These are phyloP conservation scores for Curvularia eragrostidis DNA, from an alignment of 2,329 filamentous ascomycete species.

Conservation along the genomic window DNA sequence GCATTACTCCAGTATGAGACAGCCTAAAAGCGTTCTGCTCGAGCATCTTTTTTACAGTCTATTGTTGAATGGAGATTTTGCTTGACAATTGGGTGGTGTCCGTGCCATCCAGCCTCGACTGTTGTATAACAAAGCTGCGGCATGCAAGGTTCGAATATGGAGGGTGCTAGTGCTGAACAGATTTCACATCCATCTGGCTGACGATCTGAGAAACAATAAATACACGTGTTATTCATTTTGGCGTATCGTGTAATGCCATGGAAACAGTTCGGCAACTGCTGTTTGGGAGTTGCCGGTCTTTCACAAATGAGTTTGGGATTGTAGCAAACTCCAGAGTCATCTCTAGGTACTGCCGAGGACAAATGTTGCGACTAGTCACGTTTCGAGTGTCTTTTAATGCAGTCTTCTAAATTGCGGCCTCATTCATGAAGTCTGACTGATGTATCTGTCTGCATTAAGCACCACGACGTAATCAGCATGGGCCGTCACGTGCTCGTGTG, in stretches of 20 bases:
- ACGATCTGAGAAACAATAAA: background rate
- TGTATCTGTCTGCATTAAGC: background rate
- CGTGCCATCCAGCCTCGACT: background rate
- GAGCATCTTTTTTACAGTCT: slow-evolving; percentile 1
- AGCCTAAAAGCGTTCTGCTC: slow-evolving; percentile 2
- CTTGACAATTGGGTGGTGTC: background rate
- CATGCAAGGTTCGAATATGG: background rate
- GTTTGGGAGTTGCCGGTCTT: background rate
- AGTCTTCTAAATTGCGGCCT: background rate
- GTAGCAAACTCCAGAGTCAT: background rate
- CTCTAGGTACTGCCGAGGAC: background rate
- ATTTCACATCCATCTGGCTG: background rate
- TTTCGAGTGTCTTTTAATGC: background rate
- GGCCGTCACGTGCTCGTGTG: background rate
- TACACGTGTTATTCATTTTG: background rate
- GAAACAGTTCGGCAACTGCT: background rate
- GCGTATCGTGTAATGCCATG: background rate
- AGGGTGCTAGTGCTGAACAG: background rate
- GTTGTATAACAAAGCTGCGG: too few relatives aligned
- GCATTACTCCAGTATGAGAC: slow-evolving; percentile 2
- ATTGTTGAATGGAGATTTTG: background rate
- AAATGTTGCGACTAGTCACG: background rate
- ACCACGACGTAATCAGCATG: background rate
- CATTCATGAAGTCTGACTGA: background rate
- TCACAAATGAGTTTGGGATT: background rate